These are phyloP conservation scores for Collybia nuda DNA, from an alignment of 768 basidiomycete species.

Conservation along the genomic window DNA sequence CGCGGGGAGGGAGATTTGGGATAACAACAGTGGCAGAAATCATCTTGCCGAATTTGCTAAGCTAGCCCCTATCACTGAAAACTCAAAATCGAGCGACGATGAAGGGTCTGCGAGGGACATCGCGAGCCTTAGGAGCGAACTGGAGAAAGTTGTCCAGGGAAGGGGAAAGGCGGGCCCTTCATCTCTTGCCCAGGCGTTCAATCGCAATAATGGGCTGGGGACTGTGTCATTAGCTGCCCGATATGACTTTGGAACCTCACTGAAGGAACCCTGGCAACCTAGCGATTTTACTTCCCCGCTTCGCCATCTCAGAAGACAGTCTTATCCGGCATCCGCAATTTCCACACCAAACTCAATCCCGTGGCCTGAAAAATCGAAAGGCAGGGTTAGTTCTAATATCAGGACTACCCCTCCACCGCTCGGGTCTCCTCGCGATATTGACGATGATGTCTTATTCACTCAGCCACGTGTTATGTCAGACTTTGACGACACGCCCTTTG, in stretches of 20 bases:
- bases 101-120: slow-evolving; percentile 31
- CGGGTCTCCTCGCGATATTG: slow-evolving; percentile 54
- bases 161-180: slow-evolving; percentile 21
- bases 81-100: slow-evolving; percentile 23
- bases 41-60: slow-evolving; percentile 72
- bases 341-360: slow-evolving; percentile 36
- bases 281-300: slow-evolving; percentile 15
- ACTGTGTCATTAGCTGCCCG: slow-evolving; percentile 44
- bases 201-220: slow-evolving; percentile 25
- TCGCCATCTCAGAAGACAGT: slow-evolving; percentile 40
- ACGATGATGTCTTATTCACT: slow-evolving; percentile 28
- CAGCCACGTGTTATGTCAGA: slow-evolving; percentile 18
- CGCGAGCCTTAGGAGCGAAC: slow-evolving; percentile 57
- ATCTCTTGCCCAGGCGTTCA: slow-evolving; percentile 20
- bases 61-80: slow-evolving; percentile 20
- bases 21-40: slow-evolving; percentile 81
- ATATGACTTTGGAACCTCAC: slow-evolving; percentile 57
- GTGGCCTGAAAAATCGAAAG: slow-evolving; percentile 31
- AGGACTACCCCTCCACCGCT: slow-evolving; percentile 17
- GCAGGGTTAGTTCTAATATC: background rate
- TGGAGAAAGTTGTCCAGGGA: slow-evolving; percentile 61
- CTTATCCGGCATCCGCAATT: slow-evolving; percentile 40
- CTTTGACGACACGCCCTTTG: slow-evolving; percentile 27
- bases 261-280: slow-evolving; percentile 48
- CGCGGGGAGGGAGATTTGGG: slow-evolving; percentile 84